Base-by-base conservation (phyloP, 2,329 filamentous ascomycete species). In the Westerdykella sp. region DNA sequence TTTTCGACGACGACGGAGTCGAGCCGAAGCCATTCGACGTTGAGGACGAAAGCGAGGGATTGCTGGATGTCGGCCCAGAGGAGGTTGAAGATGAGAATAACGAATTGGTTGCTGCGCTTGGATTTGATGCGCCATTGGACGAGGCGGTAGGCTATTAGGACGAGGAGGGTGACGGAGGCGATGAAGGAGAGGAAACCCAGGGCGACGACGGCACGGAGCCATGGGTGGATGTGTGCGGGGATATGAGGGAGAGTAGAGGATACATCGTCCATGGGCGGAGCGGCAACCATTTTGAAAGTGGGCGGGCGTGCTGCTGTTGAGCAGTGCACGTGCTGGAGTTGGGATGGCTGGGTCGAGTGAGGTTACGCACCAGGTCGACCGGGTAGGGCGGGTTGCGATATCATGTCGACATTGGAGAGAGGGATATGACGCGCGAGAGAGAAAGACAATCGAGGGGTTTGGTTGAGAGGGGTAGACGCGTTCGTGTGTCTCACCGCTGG, bases 31-130 rank as follows among this genome's bases (percentile, higher is more conserved):
- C 82, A 83, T 30, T 75, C 68, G 4, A 75, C 73, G 47, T 81
- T 84, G 39, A 85, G 69, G 35, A 83, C 54, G 56, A 85, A 87
- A 4, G 80, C 78, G 1, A 78, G 60, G 6, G 79, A 73, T 55
- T 86, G 83, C 54, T 83, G 78, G 43, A 84, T 73, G 53, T 87
- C 83, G 45, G 83, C 82, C 16, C 84, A 65, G 5, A 87, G 69
- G 0, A 87, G 73, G 58, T 86, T 86, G 59, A 84, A 78, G 45
- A 86, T 82, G 4, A 87, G 71, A 0, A 86, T 69, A 22, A 85
- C 73, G 55, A 85, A 84, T 61, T 86, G 83, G 50, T 85, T 85
- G 50, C 55, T 63, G 13, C 57, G 52, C 36, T 63, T 66, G 9
- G 63, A 60, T 40, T 60, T 62, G 43, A 60, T 53, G 34, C 59